These are phyloP conservation scores for Vigna unguiculata DNA, from an alignment of 306 rosid genomes.

Conservation along the genomic window DNA sequence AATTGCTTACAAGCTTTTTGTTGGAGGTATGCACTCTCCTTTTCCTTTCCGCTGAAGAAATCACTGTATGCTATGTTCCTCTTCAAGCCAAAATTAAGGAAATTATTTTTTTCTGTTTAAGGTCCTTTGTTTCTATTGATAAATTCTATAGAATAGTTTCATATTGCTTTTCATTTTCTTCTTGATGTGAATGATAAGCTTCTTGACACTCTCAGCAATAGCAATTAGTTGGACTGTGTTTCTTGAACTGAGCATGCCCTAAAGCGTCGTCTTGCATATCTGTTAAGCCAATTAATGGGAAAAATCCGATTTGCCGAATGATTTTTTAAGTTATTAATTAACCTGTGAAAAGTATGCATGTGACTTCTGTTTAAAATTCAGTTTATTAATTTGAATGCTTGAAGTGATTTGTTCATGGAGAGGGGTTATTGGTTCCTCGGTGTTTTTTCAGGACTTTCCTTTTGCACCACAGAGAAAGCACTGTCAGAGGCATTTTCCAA, in stretches of 20 bases:
- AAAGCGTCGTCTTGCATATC: conserved; percentile 7
- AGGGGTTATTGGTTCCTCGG: conserved; percentile 6
- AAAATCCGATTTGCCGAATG: background rate
- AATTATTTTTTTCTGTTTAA: background rate
- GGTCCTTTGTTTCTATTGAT: too few species aligned
- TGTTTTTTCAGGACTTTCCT: conserved; percentile 70
- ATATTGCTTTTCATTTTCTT: background rate
- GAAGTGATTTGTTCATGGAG: conserved; percentile 12
- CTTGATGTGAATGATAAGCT: background rate
- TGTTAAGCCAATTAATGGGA: background rate
- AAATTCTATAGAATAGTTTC: background rate
- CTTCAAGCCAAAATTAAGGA: background rate
- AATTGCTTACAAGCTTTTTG: conserved; percentile 56
- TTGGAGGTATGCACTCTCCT: conserved; percentile 45
- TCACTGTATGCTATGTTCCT: background rate
- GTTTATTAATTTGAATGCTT: conserved; percentile 15
- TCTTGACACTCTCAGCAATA: background rate
- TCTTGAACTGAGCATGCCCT: background rate
- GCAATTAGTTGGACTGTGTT: background rate
- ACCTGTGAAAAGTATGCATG: background rate
- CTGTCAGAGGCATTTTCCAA: conserved; percentile 80
- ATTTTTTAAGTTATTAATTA: background rate
- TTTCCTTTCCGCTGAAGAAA: background rate
- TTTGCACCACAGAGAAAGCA: conserved; percentile 69
- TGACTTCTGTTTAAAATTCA: background rate